Conservation (phyloP, 1,139 yeast genomes). For the Candida glucosophila region DNA sequence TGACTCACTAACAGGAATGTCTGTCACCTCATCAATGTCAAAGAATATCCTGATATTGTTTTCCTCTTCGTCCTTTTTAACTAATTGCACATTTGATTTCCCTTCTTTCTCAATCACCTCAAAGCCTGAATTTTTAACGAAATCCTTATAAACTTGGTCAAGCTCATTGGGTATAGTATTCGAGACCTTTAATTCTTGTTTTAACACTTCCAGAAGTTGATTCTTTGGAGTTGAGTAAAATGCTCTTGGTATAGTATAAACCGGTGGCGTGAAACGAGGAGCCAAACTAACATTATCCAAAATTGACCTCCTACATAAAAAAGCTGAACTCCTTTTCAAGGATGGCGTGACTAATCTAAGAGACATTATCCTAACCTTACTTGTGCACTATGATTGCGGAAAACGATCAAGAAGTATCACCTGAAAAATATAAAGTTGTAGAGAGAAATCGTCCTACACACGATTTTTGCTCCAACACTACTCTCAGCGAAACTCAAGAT, state of each 20-base stretch:
- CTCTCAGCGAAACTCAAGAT: no score
- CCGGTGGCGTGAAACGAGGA: no score
- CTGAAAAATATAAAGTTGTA: no score
- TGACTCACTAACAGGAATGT: conserved; percentile 41
- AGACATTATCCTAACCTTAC: no score
- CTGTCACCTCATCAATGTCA: conserved; percentile 75
- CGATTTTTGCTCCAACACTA: no score
- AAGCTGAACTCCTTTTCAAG: no score
- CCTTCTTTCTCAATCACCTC: conserved; percentile 48
- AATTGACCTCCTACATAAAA: no score
- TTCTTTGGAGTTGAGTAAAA: conserved; percentile 4
- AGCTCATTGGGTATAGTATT: conserved; percentile 30
- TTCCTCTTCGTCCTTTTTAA: conserved; percentile 42
- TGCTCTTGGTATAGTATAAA: background rate
- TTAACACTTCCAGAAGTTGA: conserved; percentile 25
- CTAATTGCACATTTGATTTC: conserved; percentile 62
- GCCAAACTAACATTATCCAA: no score
- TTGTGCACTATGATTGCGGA: no score
- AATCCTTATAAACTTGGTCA: conserved; percentile 26
- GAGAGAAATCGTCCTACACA: no score
- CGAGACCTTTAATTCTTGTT: conserved; percentile 28
- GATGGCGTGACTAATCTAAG: no score
- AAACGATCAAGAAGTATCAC: no score
- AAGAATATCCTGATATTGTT: conserved; percentile 73
- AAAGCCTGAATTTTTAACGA: conserved; percentile 47